Evolutionary conservation across 2,329 filamentous ascomycete species (phyloP).

Genomic region (Penicillium decumbens): DNA sequence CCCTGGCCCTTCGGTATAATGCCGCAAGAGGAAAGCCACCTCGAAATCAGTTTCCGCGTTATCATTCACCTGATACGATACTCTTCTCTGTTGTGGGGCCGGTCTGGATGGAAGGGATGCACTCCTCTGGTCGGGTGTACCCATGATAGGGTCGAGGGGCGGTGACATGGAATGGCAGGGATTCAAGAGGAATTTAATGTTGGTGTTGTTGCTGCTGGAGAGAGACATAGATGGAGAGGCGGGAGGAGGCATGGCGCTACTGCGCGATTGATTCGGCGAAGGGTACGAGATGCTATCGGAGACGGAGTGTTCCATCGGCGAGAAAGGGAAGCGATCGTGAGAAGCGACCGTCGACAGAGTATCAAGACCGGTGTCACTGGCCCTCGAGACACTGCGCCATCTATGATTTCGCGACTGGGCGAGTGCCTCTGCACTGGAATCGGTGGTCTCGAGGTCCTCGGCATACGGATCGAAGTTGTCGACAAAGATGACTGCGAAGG

Average conservation of each 20-base stretch:
- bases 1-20: constrained; percentile 57
- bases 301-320: constrained; percentile 26
- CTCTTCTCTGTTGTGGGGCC: constrained; percentile 16
- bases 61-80: constrained; percentile 24
- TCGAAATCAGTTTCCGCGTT: constrained; percentile 50
- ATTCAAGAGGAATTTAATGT: constrained; percentile 56
- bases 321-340: constrained; percentile 33
- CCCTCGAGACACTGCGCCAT: constrained; percentile 31
- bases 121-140: constrained; percentile 28
- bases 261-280: constrained; percentile 33
- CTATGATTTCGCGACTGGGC: constrained; percentile 28
- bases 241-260: constrained; percentile 31
- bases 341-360: constrained; percentile 52
- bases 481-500: constrained; percentile 53
- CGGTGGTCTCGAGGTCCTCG: constrained; percentile 44
- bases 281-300: constrained; percentile 26
- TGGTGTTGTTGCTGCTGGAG: constrained; percentile 36
- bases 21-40: constrained; percentile 55
- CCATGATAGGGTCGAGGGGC: constrained; percentile 42
- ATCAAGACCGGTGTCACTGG: constrained; percentile 46
- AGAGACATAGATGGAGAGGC: constrained; percentile 45
- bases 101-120: constrained; percentile 29
- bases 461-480: constrained; percentile 60
- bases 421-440: constrained; percentile 29
- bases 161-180: constrained; percentile 43